Evolutionary conservation across 106 monocot genomes (phyloP).

Genomic region (Cymbidium sinense): DNA sequence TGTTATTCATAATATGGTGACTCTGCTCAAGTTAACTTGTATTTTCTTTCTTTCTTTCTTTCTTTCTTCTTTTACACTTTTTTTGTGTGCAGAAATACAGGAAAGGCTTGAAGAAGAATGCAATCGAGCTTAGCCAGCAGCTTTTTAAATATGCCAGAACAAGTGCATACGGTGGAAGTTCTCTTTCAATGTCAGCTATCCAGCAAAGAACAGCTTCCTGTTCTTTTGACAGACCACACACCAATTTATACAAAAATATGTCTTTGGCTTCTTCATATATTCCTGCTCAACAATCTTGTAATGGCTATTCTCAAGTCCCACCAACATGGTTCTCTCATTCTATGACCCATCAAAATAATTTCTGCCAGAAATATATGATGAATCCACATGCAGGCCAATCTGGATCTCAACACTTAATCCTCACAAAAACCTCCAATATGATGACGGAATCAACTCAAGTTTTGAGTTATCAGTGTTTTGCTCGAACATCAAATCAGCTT

Average conservation of each 20-base stretch:
- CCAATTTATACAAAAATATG: background rate
- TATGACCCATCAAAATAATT: background rate
- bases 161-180: background rate
- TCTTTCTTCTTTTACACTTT: background rate
- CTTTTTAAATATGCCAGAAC: background rate
- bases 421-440: background rate
- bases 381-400: background rate
- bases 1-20: background rate
- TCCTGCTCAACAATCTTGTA: slow-evolving; percentile 3
- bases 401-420: background rate
- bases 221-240: background rate
- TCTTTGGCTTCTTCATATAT: background rate
- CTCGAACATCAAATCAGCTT: background rate
- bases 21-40: background rate
- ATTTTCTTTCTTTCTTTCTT: too few relatives aligned
- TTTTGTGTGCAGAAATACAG: slow-evolving; percentile 30
- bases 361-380: background rate
- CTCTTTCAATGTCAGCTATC: background rate
- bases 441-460: background rate
- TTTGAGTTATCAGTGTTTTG: background rate
- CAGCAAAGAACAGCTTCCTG: background rate
- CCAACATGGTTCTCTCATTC: background rate
- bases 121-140: background rate
- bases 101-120: slow-evolving; percentile 18
- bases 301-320: background rate